These are phyloP conservation scores for Pythium folliculosum DNA, from an alignment of 352 stramenopile species.

Conservation along the genomic window DNA sequence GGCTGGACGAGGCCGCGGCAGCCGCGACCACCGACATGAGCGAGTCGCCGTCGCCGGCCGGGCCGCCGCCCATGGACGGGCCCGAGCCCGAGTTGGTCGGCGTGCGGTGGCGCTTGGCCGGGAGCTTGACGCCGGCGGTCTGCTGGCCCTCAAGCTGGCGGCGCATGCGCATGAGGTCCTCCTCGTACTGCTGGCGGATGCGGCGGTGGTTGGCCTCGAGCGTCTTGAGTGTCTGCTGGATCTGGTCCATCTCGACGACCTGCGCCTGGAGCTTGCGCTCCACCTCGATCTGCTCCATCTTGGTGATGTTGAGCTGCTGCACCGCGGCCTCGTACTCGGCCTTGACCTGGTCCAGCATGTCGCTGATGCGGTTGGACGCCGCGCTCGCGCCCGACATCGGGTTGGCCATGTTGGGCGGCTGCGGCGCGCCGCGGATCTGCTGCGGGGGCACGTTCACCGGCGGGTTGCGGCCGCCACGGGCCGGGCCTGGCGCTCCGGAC, in stretches of 20 bases:
- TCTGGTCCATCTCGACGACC: constrained; percentile 88
- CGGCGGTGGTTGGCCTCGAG: constrained; percentile 82
- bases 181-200: constrained; percentile 84
- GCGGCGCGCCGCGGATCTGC: constrained; percentile 60
- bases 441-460: constrained; percentile 59
- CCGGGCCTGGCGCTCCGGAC: constrained; percentile 57
- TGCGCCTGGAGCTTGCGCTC: constrained; percentile 88
- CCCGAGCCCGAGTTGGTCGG: constrained; percentile 38
- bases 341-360: constrained; percentile 87
- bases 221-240: constrained; percentile 85
- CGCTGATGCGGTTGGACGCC: constrained; percentile 56
- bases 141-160: constrained; percentile 72
- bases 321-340: constrained; percentile 81
- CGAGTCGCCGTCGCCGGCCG: constrained; percentile 39
- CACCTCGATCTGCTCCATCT: constrained; percentile 88
- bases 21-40: constrained; percentile 71
- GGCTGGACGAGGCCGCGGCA: constrained; percentile 46
- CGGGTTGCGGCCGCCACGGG: constrained; percentile 61
- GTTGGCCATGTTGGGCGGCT: constrained; percentile 39
- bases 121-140: constrained; percentile 42
- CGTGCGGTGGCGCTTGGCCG: constrained; percentile 54
- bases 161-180: constrained; percentile 84
- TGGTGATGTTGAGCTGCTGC: constrained; percentile 86
- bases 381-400: constrained; percentile 51
- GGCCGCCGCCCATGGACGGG: constrained; percentile 32